Conservation (phyloP, 768 basidiomycete species). For the Lyophyllum shimeji region DNA sequence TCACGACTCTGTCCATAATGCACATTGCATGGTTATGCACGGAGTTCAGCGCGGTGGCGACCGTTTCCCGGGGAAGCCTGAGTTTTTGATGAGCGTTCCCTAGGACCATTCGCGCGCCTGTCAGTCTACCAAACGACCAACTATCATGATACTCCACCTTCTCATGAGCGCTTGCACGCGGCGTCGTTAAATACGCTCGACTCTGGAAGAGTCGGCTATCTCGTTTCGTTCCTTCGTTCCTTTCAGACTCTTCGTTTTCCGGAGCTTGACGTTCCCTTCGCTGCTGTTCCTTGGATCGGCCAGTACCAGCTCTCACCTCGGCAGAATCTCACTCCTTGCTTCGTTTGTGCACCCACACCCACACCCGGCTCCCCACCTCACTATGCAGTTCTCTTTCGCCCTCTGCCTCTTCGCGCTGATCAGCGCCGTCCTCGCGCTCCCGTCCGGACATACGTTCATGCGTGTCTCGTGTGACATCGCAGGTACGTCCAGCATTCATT, state of each 20-base stretch:
- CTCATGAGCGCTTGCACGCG: neutral
- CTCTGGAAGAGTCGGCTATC: neutral
- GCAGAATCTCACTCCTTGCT: neutral
- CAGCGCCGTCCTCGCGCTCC: conserved; percentile 8
- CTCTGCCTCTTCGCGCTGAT: conserved; percentile 8
- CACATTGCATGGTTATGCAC: too few species aligned
- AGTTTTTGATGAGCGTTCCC: neutral
- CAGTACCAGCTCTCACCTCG: neutral
- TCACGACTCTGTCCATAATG: too few species aligned
- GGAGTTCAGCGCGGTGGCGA: too few species aligned
- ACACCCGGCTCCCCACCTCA: neutral
- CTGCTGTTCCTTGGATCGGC: conserved; percentile 1
- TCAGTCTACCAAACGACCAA: neutral
- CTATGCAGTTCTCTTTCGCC: conserved; percentile 14
- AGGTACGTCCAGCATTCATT: conserved; percentile 3
- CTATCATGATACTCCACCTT: neutral
- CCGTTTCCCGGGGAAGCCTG: neutral
- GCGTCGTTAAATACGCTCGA: neutral
- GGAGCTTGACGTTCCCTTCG: conserved; percentile 17
- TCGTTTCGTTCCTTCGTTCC: neutral
- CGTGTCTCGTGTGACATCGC: conserved; percentile 10
- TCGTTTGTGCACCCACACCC: neutral
- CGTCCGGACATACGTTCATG: conserved; percentile 15
- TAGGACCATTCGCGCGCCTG: neutral
- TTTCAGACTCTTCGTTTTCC: neutral